Evolutionary conservation across 495 filamentous ascomycete genomes (phyloP).

Genomic region (Sphaerosporella brunnea): DNA sequence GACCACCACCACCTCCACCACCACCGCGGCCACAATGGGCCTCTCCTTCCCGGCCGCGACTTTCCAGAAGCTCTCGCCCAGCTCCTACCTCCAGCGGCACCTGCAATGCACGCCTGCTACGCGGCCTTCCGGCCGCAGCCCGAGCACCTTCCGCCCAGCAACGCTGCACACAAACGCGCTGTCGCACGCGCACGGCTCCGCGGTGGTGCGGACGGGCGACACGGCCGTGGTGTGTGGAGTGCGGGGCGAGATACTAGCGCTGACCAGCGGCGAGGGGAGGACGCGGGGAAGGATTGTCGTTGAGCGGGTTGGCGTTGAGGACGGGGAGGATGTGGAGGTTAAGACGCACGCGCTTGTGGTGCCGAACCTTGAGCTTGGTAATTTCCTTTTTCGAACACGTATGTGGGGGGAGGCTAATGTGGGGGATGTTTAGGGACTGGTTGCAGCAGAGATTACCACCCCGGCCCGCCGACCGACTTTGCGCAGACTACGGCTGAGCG

Average conservation of each 20-base stretch:
- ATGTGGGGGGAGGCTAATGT: neutral
- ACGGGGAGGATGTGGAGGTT: conserved; percentile 18
- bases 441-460: conserved; percentile 66
- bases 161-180: conserved; percentile 61
- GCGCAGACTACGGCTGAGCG: conserved; percentile 71
- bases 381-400: neutral
- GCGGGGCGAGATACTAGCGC: conserved; percentile 60
- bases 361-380: conserved; percentile 68
- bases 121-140: conserved; percentile 61
- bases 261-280: conserved; percentile 15
- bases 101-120: conserved; percentile 40
- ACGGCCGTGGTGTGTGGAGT: conserved; percentile 86
- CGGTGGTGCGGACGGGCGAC: conserved; percentile 72
- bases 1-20: neutral
- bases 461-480: conserved; percentile 60
- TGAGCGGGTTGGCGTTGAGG: conserved; percentile 13
- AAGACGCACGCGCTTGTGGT: conserved; percentile 54
- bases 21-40: neutral
- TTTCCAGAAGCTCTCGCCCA: conserved; percentile 78
- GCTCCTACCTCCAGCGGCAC: conserved; percentile 74
- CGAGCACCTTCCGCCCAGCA: conserved; percentile 48
- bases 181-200: conserved; percentile 71
- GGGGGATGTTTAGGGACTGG: conserved; percentile 39
- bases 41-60: conserved; percentile 61
- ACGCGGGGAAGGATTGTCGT: conserved; percentile 26